Percentiles rank a stretch among this genome's conserved stretches.
Conservation (phyloP, 2,329 filamentous ascomycete genomes). For the Venturia carpophila region DNA sequence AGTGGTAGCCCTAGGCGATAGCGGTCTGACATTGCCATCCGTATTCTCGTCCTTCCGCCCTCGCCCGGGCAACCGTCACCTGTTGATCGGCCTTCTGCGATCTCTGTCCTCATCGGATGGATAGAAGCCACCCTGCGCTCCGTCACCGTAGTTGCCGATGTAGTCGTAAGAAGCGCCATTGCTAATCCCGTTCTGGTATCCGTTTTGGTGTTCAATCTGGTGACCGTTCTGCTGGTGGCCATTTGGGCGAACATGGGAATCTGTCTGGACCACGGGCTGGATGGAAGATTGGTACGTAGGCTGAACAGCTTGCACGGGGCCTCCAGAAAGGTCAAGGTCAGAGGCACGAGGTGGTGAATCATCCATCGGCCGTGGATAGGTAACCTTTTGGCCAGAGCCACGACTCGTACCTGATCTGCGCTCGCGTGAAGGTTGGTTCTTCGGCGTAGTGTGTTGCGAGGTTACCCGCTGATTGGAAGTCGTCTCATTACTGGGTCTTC, state of each 20-base stretch:
- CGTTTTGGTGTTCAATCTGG: background rate
- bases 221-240: background rate
- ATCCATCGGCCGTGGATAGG: slow-evolving; percentile 12
- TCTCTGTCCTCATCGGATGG: slow-evolving; percentile 5
- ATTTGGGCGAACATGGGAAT: background rate
- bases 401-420: slow-evolving; percentile 1
- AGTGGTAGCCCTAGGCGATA: slow-evolving; percentile 15
- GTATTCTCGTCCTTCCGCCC: slow-evolving; percentile 12
- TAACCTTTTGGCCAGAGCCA: background rate
- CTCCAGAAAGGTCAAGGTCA: background rate
- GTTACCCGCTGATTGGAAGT: background rate
- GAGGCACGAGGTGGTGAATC: slow-evolving; percentile 11
- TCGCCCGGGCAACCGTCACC: slow-evolving; percentile 15
- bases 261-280: background rate
- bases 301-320: background rate
- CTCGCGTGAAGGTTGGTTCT: background rate
- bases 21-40: slow-evolving; percentile 13
- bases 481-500: slow-evolving; percentile 2
- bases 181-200: background rate
- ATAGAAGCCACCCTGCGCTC: slow-evolving; percentile 1
- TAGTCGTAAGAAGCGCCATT: slow-evolving; percentile 9
- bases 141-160: slow-evolving; percentile 3
- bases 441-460: background rate
- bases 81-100: background rate
- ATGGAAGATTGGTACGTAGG: background rate